Evolutionary conservation across 2,329 filamentous ascomycete species (phyloP), one percentile per base, ranked within the genome.

Genomic region (Pseudogymnoascus sp.): DNA sequence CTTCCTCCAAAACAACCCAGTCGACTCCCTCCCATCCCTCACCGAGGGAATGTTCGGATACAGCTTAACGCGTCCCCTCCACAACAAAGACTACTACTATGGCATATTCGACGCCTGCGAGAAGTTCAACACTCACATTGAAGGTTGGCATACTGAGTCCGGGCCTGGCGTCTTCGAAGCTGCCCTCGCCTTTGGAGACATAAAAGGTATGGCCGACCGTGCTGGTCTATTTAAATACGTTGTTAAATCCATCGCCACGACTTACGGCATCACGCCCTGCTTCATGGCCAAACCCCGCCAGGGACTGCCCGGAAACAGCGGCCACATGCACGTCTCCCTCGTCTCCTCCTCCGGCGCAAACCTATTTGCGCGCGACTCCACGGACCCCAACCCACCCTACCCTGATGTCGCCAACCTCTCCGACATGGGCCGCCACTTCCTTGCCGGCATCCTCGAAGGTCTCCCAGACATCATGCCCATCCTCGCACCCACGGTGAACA

Each of bases 281-380:
- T 99, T 99, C 80, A 99, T 99, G 95, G 95, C 95, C 14, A 99
- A 99, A 77, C 95, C 95, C 2, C 87, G 90, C 69, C 85, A 96
- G 71, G 92, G 93, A 0, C 80, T 98, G 0, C 95, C 95, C 0
- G 95, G 95, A 57, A 98, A 98, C 79, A 95, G 90, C 67, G 95
- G 95, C 1, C 95, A 99, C 75, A 93, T 96, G 82, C 95, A 99
- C 75, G 82, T 98, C 67, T 98, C 93, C 0, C 80, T 99, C 8
- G 87, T 93, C 16, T 90, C 93, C 73, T 41, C 31, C 19, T 78
- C 84, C n/a, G 90, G 90, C 65, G 89, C 88, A 74, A 99, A 99
- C 73, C 82, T 97, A 21, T 89, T 99, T 70, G 85, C 85, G 65
- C 86, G 93, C 45, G 87, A 89, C 10, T 79, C 83, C 0, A 81